Conservation (phyloP, 805 yeast species). For the Cyberlindnera americana region DNA sequence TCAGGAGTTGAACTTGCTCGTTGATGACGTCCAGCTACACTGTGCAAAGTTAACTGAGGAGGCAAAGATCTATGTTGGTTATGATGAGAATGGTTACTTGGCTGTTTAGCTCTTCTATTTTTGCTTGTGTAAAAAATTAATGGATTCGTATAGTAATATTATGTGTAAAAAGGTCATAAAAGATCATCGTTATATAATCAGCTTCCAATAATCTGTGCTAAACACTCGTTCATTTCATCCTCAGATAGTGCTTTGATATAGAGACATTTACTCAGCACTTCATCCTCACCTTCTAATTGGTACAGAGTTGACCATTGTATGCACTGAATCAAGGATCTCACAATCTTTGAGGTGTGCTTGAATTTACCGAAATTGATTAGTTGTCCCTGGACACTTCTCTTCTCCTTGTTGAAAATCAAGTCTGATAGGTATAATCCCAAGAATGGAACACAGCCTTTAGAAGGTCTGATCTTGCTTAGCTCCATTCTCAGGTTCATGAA, state of each 20-base stretch:
- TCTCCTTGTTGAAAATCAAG: slow-evolving; percentile 60
- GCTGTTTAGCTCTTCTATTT: slow-evolving; percentile 46
- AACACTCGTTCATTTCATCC: slow-evolving; percentile 58
- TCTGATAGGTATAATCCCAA: slow-evolving; percentile 84
- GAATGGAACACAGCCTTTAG: slow-evolving; percentile 85
- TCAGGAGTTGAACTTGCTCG: slow-evolving; percentile 49
- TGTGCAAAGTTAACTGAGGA: slow-evolving; percentile 58
- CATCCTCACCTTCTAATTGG: slow-evolving; percentile 50
- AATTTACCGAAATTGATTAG: slow-evolving; percentile 73
- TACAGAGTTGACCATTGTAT: slow-evolving; percentile 84
- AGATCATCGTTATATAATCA: background rate
- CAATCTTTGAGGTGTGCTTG: slow-evolving; percentile 69
- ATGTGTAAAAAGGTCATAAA: background rate
- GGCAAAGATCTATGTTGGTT: slow-evolving; percentile 67
- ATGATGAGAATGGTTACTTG: slow-evolving; percentile 60
- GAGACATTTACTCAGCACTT: slow-evolving; percentile 76
- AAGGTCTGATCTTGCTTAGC: slow-evolving; percentile 54
- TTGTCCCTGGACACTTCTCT: slow-evolving; percentile 30
- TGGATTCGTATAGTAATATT: too few relatives aligned
- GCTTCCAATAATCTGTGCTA: slow-evolving; percentile 8
- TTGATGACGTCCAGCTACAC: slow-evolving; percentile 44
- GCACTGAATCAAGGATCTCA: slow-evolving; percentile 70
- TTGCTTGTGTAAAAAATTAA: too few relatives aligned
- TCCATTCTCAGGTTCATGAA: slow-evolving; percentile 64
- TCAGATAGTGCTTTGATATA: slow-evolving; percentile 72